Conservation (phyloP, 2,329 filamentous ascomycete species). For the Elsinoe arachidis region DNA sequence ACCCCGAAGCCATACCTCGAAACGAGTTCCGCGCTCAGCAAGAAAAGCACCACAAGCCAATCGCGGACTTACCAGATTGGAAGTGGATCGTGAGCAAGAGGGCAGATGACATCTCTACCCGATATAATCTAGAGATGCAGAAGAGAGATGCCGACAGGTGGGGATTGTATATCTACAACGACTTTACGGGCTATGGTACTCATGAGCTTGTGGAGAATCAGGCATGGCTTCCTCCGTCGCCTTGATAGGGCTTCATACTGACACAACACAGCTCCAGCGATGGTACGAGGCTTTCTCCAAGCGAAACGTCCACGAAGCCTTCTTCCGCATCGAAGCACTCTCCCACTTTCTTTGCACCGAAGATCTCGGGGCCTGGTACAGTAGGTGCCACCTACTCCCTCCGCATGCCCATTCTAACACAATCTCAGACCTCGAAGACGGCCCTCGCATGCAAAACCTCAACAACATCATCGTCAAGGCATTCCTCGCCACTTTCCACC, state of each 20-base stretch:
- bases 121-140: neutral
- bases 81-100: neutral
- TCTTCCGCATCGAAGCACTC: neutral
- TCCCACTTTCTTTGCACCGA: neutral
- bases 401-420: neutral
- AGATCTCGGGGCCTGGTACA: neutral
- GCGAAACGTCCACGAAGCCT: neutral
- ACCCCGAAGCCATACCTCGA: neutral
- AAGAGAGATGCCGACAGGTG: neutral
- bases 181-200: neutral
- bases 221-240: neutral
- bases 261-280: neutral
- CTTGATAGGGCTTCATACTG: neutral
- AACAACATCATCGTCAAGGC: neutral
- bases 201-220: neutral
- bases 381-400: neutral
- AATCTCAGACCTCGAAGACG: neutral
- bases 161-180: neutral
- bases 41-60: neutral
- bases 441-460: neutral
- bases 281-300: neutral
- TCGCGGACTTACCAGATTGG: neutral
- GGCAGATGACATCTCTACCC: neutral
- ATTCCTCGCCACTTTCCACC: neutral
- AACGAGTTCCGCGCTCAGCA: neutral